Conservation (phyloP, 2,329 filamentous ascomycete species). For the Colletotrichum sp. region DNA sequence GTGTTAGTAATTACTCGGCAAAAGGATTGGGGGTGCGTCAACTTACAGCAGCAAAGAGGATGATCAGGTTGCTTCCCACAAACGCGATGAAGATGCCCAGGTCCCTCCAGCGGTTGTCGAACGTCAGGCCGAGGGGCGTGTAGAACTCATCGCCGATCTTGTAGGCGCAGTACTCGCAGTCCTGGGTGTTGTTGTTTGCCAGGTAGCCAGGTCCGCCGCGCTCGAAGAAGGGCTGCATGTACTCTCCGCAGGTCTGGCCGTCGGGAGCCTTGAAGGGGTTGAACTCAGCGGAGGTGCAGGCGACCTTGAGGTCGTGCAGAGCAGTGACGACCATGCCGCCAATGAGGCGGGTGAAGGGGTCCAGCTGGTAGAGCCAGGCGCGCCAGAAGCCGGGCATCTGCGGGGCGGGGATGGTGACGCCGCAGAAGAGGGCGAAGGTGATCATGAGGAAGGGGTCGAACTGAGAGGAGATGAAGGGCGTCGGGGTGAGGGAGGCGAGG, state of each 20-base stretch:
- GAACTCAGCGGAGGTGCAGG: conserved; percentile 66
- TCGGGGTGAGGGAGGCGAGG: conserved; percentile 78
- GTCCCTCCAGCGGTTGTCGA: conserved; percentile 78
- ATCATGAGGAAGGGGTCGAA: conserved; percentile 85
- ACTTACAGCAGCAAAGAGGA: conserved; percentile 60
- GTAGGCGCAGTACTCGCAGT: conserved; percentile 84
- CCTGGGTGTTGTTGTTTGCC: conserved; percentile 65
- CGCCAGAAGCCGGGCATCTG: conserved; percentile 83
- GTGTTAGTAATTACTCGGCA: not conserved
- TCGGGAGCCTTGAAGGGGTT: conserved; percentile 72
- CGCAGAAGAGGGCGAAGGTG: conserved; percentile 85
- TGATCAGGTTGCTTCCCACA: conserved; percentile 77
- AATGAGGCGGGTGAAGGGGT: conserved; percentile 84
- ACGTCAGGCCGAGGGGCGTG: conserved; percentile 68
- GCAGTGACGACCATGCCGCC: conserved; percentile 81
- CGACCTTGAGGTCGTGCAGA: conserved; percentile 68
- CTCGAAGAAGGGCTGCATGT: conserved; percentile 76
- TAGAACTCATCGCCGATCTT: conserved; percentile 84
- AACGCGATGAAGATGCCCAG: conserved; percentile 80
- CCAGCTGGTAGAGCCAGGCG: conserved; percentile 81
- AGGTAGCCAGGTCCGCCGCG: conserved; percentile 76
- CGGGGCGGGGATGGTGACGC: conserved; percentile 79
- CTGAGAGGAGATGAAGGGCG: conserved; percentile 78
- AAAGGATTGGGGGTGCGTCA: not conserved
- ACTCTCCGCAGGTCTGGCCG: conserved; percentile 73